Percentiles rank a stretch among this genome's conserved stretches.
phyloP scores from a whole-genome alignment of 257 asterid genomes.

The Ilex aquifolium region DNA sequence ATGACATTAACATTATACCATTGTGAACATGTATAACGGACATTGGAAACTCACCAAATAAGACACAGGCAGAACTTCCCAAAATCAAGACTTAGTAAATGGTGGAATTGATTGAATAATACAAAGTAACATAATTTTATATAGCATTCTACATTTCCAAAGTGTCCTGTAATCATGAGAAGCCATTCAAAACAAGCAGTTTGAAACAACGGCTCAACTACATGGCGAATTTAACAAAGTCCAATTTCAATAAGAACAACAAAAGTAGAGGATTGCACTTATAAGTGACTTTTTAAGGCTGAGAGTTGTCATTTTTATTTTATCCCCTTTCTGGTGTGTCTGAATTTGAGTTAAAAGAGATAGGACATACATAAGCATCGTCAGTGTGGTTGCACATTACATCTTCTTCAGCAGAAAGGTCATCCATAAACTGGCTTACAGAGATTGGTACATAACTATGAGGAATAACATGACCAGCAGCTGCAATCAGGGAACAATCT shows the following conservation, averaged over 20 bases:
- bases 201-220: not conserved
- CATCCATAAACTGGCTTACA: slow-evolving; percentile 93
- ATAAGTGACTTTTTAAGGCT: not conserved
- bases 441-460: slow-evolving; percentile 82
- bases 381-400: slow-evolving; percentile 47
- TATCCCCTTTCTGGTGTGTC: not conserved
- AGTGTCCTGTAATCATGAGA: not conserved
- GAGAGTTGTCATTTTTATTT: not conserved
- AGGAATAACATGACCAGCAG: slow-evolving; percentile 92
- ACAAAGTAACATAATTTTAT: too few relatives aligned
- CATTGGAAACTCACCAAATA: too few relatives aligned
- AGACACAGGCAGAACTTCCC: too few relatives aligned
- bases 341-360: slow-evolving; percentile 7
- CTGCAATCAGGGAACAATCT: slow-evolving; percentile 79
- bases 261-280: not conserved
- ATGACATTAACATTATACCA: too few relatives aligned
- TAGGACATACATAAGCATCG: slow-evolving; percentile 54
- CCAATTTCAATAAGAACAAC: not conserved
- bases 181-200: not conserved
- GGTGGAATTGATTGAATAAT: too few relatives aligned
- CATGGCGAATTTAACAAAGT: not conserved
- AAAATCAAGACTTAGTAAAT: too few relatives aligned
- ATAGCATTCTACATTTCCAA: not conserved
- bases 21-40: too few relatives aligned
- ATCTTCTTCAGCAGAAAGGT: slow-evolving; percentile 84